These are phyloP conservation scores for Metarhizium guizhouense DNA, from an alignment of 2,329 filamentous ascomycete genomes.

Conservation along the genomic window DNA sequence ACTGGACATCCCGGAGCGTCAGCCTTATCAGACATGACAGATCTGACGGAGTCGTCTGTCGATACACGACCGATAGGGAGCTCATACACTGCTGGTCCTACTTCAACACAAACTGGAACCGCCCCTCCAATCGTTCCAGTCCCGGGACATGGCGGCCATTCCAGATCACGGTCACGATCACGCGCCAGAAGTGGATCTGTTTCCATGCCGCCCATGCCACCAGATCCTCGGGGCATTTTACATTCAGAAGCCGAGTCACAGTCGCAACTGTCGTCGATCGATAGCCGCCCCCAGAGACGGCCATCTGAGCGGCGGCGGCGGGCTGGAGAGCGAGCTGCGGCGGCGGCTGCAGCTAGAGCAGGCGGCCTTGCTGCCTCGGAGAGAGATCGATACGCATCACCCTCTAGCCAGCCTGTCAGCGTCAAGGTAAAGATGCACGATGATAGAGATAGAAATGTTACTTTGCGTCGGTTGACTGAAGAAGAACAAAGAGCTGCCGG, in stretches of 20 bases:
- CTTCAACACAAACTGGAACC: conserved; percentile 12
- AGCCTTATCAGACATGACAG: conserved; percentile 20
- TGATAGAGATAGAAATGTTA: conserved; percentile 52
- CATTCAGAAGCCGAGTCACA: conserved; percentile 22
- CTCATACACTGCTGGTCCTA: conserved; percentile 14
- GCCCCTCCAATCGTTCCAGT: conserved; percentile 9
- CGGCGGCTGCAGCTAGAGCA: conserved; percentile 38
- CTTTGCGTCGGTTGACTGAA: conserved; percentile 51
- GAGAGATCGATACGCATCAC: conserved; percentile 30
- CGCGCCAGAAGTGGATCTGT: conserved; percentile 27
- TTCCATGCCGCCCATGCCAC: conserved; percentile 46
- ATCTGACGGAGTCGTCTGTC: conserved; percentile 27
- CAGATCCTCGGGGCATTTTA: conserved; percentile 38
- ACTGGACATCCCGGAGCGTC: conserved; percentile 20
- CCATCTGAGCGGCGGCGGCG: conserved; percentile 37
- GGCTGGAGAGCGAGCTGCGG: conserved; percentile 36
- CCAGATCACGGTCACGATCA: conserved; percentile 29
- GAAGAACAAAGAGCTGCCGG: conserved; percentile 42
- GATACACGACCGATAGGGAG: conserved; percentile 19
- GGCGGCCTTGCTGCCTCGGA: conserved; percentile 34
- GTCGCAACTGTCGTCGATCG: conserved; percentile 17
- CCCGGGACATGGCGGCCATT: conserved; percentile 14
- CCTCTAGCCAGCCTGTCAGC: conserved; percentile 39
- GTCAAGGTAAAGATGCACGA: conserved; percentile 53
- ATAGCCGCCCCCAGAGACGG: conserved; percentile 30